phyloP scores from a whole-genome alignment of 352 stramenopile genomes.

The Globisporangium rhizosaccharum region DNA sequence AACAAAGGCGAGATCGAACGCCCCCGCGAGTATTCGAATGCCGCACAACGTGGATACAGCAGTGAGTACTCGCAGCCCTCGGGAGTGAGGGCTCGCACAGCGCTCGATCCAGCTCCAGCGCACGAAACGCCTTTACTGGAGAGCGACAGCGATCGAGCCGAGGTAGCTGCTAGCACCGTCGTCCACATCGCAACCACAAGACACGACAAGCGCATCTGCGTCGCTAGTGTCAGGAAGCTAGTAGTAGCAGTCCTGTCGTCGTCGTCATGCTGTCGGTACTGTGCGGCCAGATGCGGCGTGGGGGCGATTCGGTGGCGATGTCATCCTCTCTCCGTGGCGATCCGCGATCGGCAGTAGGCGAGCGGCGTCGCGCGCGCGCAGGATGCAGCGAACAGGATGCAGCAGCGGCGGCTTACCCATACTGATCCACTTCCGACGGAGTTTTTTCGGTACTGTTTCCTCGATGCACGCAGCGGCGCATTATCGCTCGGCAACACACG shows the following conservation, averaged over 20 bases:
- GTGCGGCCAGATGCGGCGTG: background rate
- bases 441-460: slow-evolving; percentile 70
- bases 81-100: slow-evolving; percentile 19
- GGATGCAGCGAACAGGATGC: background rate
- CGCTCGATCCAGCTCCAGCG: slow-evolving; percentile 15
- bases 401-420: slow-evolving; percentile 57
- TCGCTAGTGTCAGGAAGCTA: too few species aligned
- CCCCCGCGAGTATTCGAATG: slow-evolving; percentile 68
- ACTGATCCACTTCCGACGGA: slow-evolving; percentile 63
- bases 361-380: slow-evolving; percentile 11
- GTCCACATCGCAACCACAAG: too few species aligned
- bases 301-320: slow-evolving; percentile 1
- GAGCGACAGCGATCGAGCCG: background rate
- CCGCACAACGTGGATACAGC: slow-evolving; percentile 88
- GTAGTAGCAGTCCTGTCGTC: too few species aligned
- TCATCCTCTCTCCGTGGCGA: slow-evolving; percentile 36
- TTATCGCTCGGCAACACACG: slow-evolving; percentile 9
- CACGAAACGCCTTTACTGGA: background rate
- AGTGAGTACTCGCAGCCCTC: slow-evolving; percentile 58
- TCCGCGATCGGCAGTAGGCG: slow-evolving; percentile 20
- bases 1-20: slow-evolving; percentile 19
- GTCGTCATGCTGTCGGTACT: background rate
- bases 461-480: background rate
- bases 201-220: too few species aligned
- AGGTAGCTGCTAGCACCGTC: background rate